phyloP scores from a whole-genome alignment of 2,329 filamentous ascomycete genomes.

The Mariannaea elegans region DNA sequence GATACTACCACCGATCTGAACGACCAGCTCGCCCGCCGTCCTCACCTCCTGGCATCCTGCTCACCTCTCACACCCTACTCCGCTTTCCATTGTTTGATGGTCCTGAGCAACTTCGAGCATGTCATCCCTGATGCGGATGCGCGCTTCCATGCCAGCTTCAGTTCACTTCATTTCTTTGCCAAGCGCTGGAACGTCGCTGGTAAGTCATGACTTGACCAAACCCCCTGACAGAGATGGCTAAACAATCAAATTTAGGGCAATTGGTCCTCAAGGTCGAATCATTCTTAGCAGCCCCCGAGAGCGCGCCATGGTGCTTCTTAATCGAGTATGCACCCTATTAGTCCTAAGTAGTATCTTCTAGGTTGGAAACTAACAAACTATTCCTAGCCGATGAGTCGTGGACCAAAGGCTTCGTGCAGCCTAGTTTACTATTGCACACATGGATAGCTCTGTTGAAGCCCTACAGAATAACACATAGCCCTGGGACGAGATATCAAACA shows the following conservation, averaged over 20 bases:
- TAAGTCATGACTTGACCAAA: slow-evolving; percentile 23
- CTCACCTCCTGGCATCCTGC: slow-evolving; percentile 44
- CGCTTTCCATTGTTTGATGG: slow-evolving; percentile 46
- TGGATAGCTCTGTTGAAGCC: neutral
- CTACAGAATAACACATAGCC: neutral
- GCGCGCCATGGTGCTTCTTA: slow-evolving; percentile 36
- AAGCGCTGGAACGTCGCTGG: slow-evolving; percentile 48
- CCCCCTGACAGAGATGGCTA: no score
- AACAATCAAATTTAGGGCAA: slow-evolving; percentile 35
- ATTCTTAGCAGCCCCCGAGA: slow-evolving; percentile 39
- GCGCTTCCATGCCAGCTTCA: slow-evolving; percentile 47
- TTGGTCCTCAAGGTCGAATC: slow-evolving; percentile 41
- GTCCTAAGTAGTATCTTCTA: neutral
- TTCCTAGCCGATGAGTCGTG: neutral
- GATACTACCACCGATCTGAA: slow-evolving; percentile 48
- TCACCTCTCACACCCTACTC: slow-evolving; percentile 47
- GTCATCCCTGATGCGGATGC: slow-evolving; percentile 44
- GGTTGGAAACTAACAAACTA: neutral
- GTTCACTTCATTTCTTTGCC: slow-evolving; percentile 46
- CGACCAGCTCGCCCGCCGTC: slow-evolving; percentile 43
- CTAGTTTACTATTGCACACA: neutral
- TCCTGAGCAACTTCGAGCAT: slow-evolving; percentile 45
- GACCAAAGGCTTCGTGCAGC: neutral
- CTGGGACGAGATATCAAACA: slow-evolving; percentile 1
- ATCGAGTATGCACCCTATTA: slow-evolving; percentile 23